Evolutionary conservation across 306 rosid genomes (phyloP).

Genomic region (Prunus mume): DNA sequence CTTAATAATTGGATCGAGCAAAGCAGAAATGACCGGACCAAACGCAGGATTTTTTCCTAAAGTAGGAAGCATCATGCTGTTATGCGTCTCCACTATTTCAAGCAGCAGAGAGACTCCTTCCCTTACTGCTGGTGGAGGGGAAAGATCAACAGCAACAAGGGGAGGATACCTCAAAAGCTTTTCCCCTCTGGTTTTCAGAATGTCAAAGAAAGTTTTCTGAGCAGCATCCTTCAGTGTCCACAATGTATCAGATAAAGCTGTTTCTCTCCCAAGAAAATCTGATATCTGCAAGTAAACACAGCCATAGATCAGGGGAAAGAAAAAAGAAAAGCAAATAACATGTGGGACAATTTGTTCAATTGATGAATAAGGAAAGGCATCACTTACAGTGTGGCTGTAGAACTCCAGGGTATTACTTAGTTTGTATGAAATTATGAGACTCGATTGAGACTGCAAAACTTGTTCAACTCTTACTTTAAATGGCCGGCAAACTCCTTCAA

Average conservation of each 20-base stretch:
- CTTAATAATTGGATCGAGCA: slow-evolving; percentile 93
- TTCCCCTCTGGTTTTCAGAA: slow-evolving; percentile 83
- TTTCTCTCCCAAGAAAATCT: slow-evolving; percentile 89
- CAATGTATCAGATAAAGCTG: slow-evolving; percentile 80
- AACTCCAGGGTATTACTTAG: slow-evolving; percentile 90
- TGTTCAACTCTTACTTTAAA: slow-evolving; percentile 98
- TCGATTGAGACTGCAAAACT: slow-evolving; percentile 94
- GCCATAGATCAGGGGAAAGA: slow-evolving; percentile 1
- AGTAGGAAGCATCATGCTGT: slow-evolving; percentile 85
- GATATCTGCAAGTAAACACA: slow-evolving; percentile 57
- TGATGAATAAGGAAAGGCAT: slow-evolving; percentile 1
- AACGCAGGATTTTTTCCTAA: slow-evolving; percentile 74
- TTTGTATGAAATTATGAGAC: slow-evolving; percentile 83
- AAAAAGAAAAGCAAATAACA: not conserved
- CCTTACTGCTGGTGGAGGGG: slow-evolving; percentile 95
- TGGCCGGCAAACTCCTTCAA: slow-evolving; percentile 98
- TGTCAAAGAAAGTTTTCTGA: slow-evolving; percentile 90
- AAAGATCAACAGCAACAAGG: slow-evolving; percentile 88
- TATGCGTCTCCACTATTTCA: slow-evolving; percentile 79
- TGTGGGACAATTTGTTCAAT: not conserved
- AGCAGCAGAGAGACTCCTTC: slow-evolving; percentile 92
- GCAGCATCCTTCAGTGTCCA: slow-evolving; percentile 88
- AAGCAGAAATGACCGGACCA: slow-evolving; percentile 84
- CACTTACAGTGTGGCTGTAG: slow-evolving; percentile 88
- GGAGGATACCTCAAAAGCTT: slow-evolving; percentile 94